Base-by-base conservation (phyloP, 1,284 basidiomycete genomes). In the Lentinula novae-zelandiae region DNA sequence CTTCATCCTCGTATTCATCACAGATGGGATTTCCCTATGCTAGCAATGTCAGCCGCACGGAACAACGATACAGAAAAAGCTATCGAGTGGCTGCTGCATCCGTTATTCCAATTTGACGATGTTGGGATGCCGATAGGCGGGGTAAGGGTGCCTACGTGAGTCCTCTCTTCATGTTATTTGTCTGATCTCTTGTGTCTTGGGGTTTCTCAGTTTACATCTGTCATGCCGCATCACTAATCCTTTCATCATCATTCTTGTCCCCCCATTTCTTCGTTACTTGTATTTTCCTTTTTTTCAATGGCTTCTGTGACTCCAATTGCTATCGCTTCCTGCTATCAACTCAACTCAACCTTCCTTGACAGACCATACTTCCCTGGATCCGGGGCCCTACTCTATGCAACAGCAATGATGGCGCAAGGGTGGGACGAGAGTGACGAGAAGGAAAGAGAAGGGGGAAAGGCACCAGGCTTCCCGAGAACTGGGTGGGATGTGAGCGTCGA, bases 1-100 rank as follows among this genome's bases (percentile, higher is more conserved):
- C 27, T 27, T 27, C 27, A 27, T 27, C 27, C 27, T 27, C 27
- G 2, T 27, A 27, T 27, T 27, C 27, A 27, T 20, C 4, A 4
- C 42, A 82, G 83, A 48, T 86, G 83, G 84, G 84, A 85, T 69
- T 85, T 85, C 64, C 81, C 82, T 0, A 81, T 85, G 79, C 77
- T 85, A 2, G 83, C 83, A 0, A 83, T 86, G 81, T 82, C 81
- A 1, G 83, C 83, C 13, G 83, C 83, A 17, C 76, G 83, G 2
- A 80, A 79, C 60, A 79, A 79, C 5, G 73, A 83, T 34, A 68
- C 75, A 5, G 76, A 78, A 48, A 72, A 78, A 64, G 84, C 83
- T 0, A 67, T 86, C 5, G 78, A 82, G 17, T 86, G 81, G 80
- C 72, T 85, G 10, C 73, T 86, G 8, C 70, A 84, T 63, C 81